Evolutionary conservation across 805 yeast genomes (phyloP), one percentile per base, ranked within the genome.

Genomic region (Metahyphopichia silvanorum): DNA sequence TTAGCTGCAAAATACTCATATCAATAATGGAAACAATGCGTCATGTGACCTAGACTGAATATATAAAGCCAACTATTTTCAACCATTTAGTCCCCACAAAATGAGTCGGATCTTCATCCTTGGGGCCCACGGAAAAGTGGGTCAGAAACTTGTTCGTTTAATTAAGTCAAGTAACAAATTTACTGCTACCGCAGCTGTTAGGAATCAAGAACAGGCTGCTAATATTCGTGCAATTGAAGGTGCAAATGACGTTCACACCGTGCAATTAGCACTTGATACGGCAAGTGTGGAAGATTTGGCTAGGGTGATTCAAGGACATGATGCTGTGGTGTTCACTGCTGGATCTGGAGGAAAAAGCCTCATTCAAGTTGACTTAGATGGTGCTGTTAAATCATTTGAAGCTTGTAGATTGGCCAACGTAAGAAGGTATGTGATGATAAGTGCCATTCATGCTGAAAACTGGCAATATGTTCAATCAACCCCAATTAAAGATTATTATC

Each of bases 111-210:
- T 44, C 3, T 32, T 47, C 22, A 50, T 79, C 14, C 55, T 79
- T 33, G 86, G 86, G 24, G 81, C 82, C 14, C 76, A 76, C 49
- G 85, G 85, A 21, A 70, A 69, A 37, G 67, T 79, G n/a, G 86
- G 79, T 24, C 66, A 71, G 36, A 47, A 55, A 2, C 43, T 79
- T 9, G 48, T 76, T 9, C 37, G 53, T n/a, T 51, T 63, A 26
- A 39, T 56, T 63, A 13, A 41, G 35, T 11, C 23, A 11, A 16
- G 45, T 44, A 10, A 53, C 34, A 13, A 39, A 31, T 27, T 27
- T 25, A 35, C 58, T 49, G 42, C 71, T 49, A 44, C 67, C 39
- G 44, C 76, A 65, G 31, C 54, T 60, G 66, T 76, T 21, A 59
- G 85, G 35, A 63, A 57, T 32, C 43, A 54, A 4, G 66, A 60